Conservation (phyloP, 352 stramenopile species). For the Globisporangium solare region DNA sequence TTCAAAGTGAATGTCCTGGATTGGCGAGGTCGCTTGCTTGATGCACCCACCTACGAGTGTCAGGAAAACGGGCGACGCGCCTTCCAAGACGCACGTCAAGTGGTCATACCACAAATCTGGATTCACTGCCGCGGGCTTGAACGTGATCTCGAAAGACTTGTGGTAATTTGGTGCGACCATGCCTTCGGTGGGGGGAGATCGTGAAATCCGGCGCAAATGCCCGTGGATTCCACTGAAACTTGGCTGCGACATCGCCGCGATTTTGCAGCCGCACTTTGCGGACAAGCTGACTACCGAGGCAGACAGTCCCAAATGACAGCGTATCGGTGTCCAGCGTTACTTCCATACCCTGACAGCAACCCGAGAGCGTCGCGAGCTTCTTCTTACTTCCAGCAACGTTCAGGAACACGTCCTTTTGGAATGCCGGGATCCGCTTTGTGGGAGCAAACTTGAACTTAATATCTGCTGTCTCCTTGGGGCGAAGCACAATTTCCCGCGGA, state of each 20-base stretch:
- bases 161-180: conserved; percentile 81
- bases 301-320: conserved; percentile 88
- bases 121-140: conserved; percentile 73
- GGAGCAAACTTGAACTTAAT: conserved; percentile 77
- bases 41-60: conserved; percentile 85
- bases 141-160: conserved; percentile 88
- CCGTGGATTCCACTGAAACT: conserved; percentile 82
- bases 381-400: conserved; percentile 55
- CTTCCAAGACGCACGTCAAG: conserved; percentile 68
- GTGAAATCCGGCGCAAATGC: conserved; percentile 81
- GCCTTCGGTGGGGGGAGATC: conserved; percentile 76
- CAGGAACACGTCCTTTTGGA: conserved; percentile 66
- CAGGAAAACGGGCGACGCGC: conserved; percentile 46
- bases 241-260: conserved; percentile 82
- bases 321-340: conserved; percentile 86
- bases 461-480: conserved; percentile 69
- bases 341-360: conserved; percentile 89
- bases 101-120: conserved; percentile 87
- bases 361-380: conserved; percentile 78
- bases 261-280: conserved; percentile 89
- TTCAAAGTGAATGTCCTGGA: conserved; percentile 84
- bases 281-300: conserved; percentile 79
- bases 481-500: conserved; percentile 52
- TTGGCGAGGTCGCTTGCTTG: conserved; percentile 82
- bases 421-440: conserved; percentile 51